A percentile compares a stretch with the other conserved stretches of the same genome.
These are phyloP conservation scores for Penicillium bovifimosum DNA, from an alignment of 495 filamentous ascomycete genomes.

Conservation along the genomic window DNA sequence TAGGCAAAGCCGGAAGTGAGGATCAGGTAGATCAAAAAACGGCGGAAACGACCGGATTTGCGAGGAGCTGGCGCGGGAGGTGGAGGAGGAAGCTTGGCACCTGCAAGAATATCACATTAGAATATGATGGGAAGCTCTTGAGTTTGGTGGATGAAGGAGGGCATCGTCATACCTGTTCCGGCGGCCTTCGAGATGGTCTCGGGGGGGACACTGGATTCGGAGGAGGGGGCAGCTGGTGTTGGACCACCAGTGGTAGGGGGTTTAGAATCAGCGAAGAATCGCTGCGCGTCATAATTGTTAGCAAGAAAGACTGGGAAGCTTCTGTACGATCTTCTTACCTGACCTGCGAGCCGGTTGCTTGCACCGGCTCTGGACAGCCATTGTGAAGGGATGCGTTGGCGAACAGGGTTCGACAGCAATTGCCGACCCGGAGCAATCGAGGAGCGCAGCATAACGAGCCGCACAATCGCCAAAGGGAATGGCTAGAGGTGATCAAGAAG, in stretches of 20 bases:
- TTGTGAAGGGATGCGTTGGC: constrained; percentile 42
- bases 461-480: constrained; percentile 37
- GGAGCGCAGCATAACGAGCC: constrained; percentile 48
- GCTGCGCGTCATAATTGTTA: constrained; percentile 17
- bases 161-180: constrained; percentile 38
- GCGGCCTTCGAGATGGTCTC: constrained; percentile 57
- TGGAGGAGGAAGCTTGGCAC: constrained; percentile 21
- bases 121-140: not conserved
- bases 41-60: constrained; percentile 71
- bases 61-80: constrained; percentile 48
- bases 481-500: constrained; percentile 22
- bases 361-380: constrained; percentile 42
- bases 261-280: constrained; percentile 43
- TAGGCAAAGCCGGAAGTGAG: constrained; percentile 72
- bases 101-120: constrained; percentile 19
- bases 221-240: constrained; percentile 43
- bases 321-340: constrained; percentile 32
- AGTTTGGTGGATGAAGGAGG: constrained; percentile 8
- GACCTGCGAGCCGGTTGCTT: constrained; percentile 38
- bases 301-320: constrained; percentile 10
- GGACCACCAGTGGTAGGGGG: constrained; percentile 28
- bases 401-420: constrained; percentile 38
- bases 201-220: constrained; percentile 51
- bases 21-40: constrained; percentile 66
- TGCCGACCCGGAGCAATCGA: constrained; percentile 43